These are phyloP conservation scores for Fomes fomentarius DNA, from an alignment of 1,284 basidiomycete species.

Conservation along the genomic window DNA sequence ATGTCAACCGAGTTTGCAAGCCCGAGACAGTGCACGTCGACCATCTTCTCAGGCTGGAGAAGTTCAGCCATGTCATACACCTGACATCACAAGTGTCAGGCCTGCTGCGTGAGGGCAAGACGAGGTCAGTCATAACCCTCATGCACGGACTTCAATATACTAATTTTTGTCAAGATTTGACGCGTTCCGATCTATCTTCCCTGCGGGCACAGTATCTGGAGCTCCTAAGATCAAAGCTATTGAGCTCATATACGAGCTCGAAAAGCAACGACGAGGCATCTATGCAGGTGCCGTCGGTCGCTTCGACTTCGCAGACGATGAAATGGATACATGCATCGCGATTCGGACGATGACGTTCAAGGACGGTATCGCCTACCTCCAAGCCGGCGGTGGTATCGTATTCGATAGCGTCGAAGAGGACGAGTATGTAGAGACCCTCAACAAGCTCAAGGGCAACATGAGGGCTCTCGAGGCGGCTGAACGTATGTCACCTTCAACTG, in stretches of 20 bases:
- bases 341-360: constrained; percentile 99
- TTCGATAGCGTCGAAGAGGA: constrained; percentile 98
- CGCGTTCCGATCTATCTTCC: constrained; percentile 99
- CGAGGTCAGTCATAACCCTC: too few relatives aligned
- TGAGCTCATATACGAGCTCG: constrained; percentile 88
- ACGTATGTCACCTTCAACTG: constrained; percentile 46
- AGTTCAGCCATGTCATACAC: constrained; percentile 98
- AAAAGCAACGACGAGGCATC: constrained; percentile 90
- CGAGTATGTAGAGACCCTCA: constrained; percentile 95
- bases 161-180: constrained; percentile 73
- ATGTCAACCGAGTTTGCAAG: constrained; percentile 97
- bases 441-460: constrained; percentile 91
- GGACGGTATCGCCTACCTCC: constrained; percentile 89
- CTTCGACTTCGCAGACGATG: constrained; percentile 94
- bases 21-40: constrained; percentile 97
- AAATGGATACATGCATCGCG: constrained; percentile 99
- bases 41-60: constrained; percentile 92
- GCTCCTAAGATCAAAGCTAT: constrained; percentile 99
- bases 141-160: background rate
- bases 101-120: constrained; percentile 79
- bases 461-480: constrained; percentile 90
- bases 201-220: constrained; percentile 98
- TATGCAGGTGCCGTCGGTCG: constrained; percentile 98
- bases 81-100: constrained; percentile 96
- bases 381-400: constrained; percentile 98